Conservation (phyloP, 1,284 basidiomycete species). For the Cutaneotrichosporon cutaneum region DNA sequence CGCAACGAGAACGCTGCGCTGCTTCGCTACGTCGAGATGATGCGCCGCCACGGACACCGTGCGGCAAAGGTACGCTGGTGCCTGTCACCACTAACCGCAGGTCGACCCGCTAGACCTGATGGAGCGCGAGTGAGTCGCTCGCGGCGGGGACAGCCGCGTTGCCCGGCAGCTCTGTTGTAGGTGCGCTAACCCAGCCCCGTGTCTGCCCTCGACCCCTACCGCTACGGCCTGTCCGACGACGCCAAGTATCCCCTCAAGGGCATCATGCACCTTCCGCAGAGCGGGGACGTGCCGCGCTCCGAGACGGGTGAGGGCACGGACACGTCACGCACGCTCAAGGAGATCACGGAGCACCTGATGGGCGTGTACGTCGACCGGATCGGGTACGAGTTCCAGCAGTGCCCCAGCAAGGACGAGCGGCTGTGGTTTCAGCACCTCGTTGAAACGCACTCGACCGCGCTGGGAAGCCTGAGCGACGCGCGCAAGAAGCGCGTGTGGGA, state of each 20-base stretch:
- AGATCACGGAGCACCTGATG: constrained; percentile 69
- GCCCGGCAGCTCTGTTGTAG: not conserved
- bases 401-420: constrained; percentile 41
- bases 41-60: constrained; percentile 59
- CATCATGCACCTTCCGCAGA: constrained; percentile 55
- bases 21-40: constrained; percentile 80
- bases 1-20: constrained; percentile 70
- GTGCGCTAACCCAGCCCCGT: constrained; percentile 54
- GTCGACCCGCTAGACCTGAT: constrained; percentile 85
- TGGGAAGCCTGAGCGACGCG: constrained; percentile 42
- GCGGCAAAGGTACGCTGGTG: constrained; percentile 48
- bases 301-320: constrained; percentile 61
- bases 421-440: constrained; percentile 78
- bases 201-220: constrained; percentile 69
- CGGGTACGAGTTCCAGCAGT: constrained; percentile 72
- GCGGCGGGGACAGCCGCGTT: too few relatives aligned
- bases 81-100: constrained; percentile 61
- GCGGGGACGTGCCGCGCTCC: constrained; percentile 37
- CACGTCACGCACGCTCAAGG: constrained; percentile 58
- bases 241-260: constrained; percentile 68
- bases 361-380: constrained; percentile 74
- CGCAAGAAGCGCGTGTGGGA: constrained; percentile 63
- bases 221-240: constrained; percentile 66
- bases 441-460: constrained; percentile 61
- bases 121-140: constrained; percentile 68